A percentile compares a stretch with the other conserved stretches of the same genome.
phyloP scores from a whole-genome alignment of 495 filamentous ascomycete genomes.

The Melanomma pulvis-pyrius region DNA sequence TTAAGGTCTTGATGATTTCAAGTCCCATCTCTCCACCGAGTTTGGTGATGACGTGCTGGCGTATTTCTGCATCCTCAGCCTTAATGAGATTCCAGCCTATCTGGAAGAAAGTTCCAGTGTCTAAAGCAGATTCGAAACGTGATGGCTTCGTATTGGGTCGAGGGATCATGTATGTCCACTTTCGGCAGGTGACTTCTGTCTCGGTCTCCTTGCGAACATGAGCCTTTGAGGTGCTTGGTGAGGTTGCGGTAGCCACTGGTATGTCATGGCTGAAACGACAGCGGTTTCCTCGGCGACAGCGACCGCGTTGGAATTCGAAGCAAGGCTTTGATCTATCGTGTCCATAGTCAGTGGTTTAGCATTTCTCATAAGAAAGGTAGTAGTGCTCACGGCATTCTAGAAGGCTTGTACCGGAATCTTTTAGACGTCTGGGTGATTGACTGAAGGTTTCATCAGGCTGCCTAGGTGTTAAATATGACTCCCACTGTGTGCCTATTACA shows the following conservation, averaged over 20 bases:
- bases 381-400: conserved; percentile 2
- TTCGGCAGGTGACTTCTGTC: conserved; percentile 38
- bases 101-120: conserved; percentile 20
- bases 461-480: neutral
- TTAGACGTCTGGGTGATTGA: neutral
- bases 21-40: conserved; percentile 17
- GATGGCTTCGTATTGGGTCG: conserved; percentile 36
- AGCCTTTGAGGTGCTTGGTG: conserved; percentile 4
- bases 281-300: conserved; percentile 1
- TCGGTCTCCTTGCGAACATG: conserved; percentile 30
- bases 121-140: conserved; percentile 2
- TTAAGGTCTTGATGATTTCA: conserved; percentile 33
- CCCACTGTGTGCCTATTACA: neutral
- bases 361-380: neutral
- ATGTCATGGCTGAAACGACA: conserved; percentile 11
- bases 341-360: conserved; percentile 9
- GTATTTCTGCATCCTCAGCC: conserved; percentile 14
- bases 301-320: conserved; percentile 6
- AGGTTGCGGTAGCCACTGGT: neutral
- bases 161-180: conserved; percentile 46
- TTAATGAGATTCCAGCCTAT: conserved; percentile 4
- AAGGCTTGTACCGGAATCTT: neutral
- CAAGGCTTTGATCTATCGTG: conserved; percentile 14
- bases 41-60: conserved; percentile 16
- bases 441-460: neutral